Evolutionary conservation across 2,329 filamentous ascomycete species (phyloP).

Genomic region (Hawksworthiomyces lignivorus): DNA sequence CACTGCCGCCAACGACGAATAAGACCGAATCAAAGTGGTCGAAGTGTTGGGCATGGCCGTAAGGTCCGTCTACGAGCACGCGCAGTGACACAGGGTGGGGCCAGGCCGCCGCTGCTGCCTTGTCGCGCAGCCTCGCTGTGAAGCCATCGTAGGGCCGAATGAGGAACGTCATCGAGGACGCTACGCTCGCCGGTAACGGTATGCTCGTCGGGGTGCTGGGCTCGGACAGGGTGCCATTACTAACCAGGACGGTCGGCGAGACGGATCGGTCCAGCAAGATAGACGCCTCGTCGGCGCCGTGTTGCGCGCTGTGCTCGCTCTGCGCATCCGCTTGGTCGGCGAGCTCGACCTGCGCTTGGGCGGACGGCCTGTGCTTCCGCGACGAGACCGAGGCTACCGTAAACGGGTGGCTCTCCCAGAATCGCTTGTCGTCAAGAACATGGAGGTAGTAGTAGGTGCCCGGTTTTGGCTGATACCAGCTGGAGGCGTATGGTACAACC

Average conservation of each 20-base stretch:
- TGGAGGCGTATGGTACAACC: conserved; percentile 26
- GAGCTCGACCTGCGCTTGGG: neutral
- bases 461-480: conserved; percentile 21
- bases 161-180: conserved; percentile 11
- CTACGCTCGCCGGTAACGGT: neutral
- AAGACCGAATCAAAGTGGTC: conserved; percentile 10
- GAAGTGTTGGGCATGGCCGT: conserved; percentile 10
- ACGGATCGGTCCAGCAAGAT: neutral
- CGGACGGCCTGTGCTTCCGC: neutral
- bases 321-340: neutral
- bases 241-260: too few species aligned
- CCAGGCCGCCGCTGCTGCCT: conserved; percentile 3
- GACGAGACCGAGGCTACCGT: conserved; percentile 29
- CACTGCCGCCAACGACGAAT: conserved; percentile 15
- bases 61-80: conserved; percentile 15
- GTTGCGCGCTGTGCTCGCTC: neutral
- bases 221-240: neutral
- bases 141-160: conserved; percentile 16
- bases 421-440: conserved; percentile 29
- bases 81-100: conserved; percentile 1
- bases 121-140: conserved; percentile 13
- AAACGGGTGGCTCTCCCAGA: conserved; percentile 45
- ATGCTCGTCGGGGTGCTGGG: neutral
- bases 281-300: neutral
- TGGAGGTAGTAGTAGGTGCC: conserved; percentile 40